Base-by-base conservation (phyloP, 163 green algal genomes). In the Chlamydomonas reinhardtii region DNA sequence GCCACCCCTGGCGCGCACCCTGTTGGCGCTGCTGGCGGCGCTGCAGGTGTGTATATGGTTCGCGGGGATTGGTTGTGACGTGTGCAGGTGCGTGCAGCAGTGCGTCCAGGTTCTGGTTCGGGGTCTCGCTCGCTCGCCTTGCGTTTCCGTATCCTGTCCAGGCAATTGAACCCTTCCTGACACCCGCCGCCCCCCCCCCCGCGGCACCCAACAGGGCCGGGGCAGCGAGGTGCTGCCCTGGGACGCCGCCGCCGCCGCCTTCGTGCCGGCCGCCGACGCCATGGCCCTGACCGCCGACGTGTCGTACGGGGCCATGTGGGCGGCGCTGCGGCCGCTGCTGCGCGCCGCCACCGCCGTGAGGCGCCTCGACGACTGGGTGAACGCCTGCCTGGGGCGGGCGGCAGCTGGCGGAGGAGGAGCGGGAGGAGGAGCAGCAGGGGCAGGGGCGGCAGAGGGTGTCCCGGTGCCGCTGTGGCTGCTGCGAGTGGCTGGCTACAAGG, bases 21-120 rank as follows among this genome's bases (percentile, higher is more conserved):
- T 85, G 79, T 69, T 85, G 68, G 79, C 52, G 48, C 69, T 85
- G 79, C 68, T 85, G 52, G 79, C 79, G 15, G 79, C 79, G 19
- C 79, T 85, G 52, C 79, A 85, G 79, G 79, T 85, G 43, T 6
- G 39, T 27, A 17, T 8, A 29, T 35, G 35, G 32, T 11, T 12
- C 62, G 24, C 25, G 74, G 4, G 35, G 56, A 4, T 5, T 22
- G 32, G 54, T 9, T 4, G 4, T 25, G 56, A 9, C 19, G 1
- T 9, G 31, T 61, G 31, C 37, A 15, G n/a, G n/a, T n/a, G n/a
- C n/a, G n/a, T n/a, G n/a, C n/a, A n/a, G n/a, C n/a, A n/a, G n/a
- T n/a, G n/a, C n/a, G n/a, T n/a, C n/a, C n/a, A n/a, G n/a, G n/a
- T n/a, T n/a, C n/a, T n/a, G n/a, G n/a, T n/a, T n/a, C n/a, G n/a